phyloP scores from a whole-genome alignment of 2,329 filamentous ascomycete genomes.

The Stachybotrys echinatus region DNA sequence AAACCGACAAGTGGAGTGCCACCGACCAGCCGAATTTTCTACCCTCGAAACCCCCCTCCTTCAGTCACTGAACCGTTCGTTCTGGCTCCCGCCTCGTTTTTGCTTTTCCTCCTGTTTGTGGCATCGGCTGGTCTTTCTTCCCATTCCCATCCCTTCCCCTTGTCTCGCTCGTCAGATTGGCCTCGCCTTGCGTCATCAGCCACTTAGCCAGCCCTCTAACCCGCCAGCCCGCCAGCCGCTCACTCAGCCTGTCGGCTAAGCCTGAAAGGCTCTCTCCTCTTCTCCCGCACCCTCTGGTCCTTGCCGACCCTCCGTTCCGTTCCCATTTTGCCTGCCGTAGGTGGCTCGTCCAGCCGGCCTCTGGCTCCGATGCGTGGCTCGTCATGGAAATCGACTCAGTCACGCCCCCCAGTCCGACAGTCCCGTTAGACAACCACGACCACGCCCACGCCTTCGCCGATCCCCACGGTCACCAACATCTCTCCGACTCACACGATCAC shows the following conservation, averaged over 20 bases:
- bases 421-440: neutral
- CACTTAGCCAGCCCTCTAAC: neutral
- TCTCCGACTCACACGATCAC: slow-evolving; percentile 15
- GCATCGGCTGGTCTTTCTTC: neutral
- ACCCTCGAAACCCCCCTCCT: neutral
- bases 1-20: neutral
- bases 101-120: neutral
- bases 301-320: neutral
- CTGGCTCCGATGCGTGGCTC: neutral
- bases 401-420: neutral
- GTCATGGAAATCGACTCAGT: slow-evolving; percentile 1
- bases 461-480: slow-evolving; percentile 4
- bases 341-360: neutral
- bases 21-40: neutral
- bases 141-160: neutral
- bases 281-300: neutral
- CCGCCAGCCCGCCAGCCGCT: too few species aligned
- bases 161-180: neutral
- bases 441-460: slow-evolving; percentile 2
- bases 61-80: neutral
- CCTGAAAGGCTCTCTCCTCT: too few species aligned
- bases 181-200: neutral
- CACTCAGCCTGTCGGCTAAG: too few species aligned
- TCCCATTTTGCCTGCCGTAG: neutral
- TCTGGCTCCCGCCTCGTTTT: neutral